Percentiles rank a stretch among this genome's conserved stretches.
These are phyloP conservation scores for Penicillium occitanis DNA, from an alignment of 2,329 filamentous ascomycete genomes.

Conservation along the genomic window DNA sequence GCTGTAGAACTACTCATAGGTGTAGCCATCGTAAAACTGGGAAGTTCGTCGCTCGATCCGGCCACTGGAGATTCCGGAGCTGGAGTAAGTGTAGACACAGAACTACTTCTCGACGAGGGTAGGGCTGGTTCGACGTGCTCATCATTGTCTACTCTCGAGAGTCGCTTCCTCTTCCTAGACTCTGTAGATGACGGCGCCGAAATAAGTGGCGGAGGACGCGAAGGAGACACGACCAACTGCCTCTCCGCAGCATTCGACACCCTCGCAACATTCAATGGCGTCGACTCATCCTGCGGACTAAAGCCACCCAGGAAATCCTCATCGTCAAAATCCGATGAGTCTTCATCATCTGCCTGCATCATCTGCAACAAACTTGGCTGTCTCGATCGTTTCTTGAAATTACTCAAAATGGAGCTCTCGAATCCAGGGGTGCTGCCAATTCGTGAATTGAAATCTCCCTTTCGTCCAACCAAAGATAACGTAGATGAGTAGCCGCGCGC, in stretches of 20 bases:
- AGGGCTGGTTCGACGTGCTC: conserved; percentile 20
- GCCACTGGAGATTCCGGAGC: conserved; percentile 11
- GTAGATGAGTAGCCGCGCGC: conserved; percentile 43
- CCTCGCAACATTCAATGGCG: conserved; percentile 40
- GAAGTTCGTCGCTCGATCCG: background rate
- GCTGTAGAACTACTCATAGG: conserved; percentile 36
- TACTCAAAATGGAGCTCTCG: conserved; percentile 46
- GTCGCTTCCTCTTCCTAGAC: conserved; percentile 41
- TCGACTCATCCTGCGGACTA: conserved; percentile 48
- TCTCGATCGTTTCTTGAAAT: conserved; percentile 45
- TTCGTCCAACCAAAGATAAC: conserved; percentile 38
- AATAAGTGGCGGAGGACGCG: conserved; percentile 21
- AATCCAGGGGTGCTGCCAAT: conserved; percentile 43
- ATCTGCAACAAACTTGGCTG: conserved; percentile 48
- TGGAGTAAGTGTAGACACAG: conserved; percentile 16
- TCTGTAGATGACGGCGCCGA: conserved; percentile 28
- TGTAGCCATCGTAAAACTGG: conserved; percentile 39
- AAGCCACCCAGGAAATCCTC: conserved; percentile 46
- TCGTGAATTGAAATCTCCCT: conserved; percentile 37
- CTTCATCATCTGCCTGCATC: conserved; percentile 43
- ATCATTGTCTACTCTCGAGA: conserved; percentile 23
- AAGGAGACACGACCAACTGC: conserved; percentile 27
- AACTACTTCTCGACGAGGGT: conserved; percentile 27
- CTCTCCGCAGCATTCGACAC: conserved; percentile 17
- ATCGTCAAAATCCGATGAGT: conserved; percentile 38